phyloP scores from a whole-genome alignment of 257 asterid species.

The Eucommia ulmoides region DNA sequence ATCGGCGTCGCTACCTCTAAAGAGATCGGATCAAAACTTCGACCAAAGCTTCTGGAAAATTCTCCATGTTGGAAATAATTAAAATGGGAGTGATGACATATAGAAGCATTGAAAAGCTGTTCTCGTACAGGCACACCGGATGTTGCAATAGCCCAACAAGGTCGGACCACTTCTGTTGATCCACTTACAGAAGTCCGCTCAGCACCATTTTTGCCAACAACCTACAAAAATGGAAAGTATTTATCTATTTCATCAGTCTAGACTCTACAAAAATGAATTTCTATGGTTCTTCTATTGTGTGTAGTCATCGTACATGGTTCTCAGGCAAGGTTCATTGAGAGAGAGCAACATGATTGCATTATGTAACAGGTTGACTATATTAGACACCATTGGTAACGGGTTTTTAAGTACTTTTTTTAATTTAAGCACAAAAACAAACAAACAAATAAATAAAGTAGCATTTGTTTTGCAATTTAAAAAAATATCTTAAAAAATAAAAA shows the following conservation, averaged over 20 bases:
- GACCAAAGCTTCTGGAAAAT: conserved; percentile 58
- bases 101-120: conserved; percentile 93
- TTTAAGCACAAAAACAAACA: too few species aligned
- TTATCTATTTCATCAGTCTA: conserved; percentile 3
- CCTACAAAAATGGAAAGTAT: conserved; percentile 30
- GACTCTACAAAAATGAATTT: too few species aligned
- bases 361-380: too few species aligned
- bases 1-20: conserved; percentile 93
- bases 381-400: too few species aligned
- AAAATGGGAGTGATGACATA: conserved; percentile 86
- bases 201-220: conserved; percentile 92
- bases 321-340: too few species aligned
- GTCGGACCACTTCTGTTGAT: conserved; percentile 88
- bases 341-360: too few species aligned
- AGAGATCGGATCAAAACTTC: conserved; percentile 41
- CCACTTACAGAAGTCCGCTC: conserved; percentile 92
- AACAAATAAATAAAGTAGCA: too few species aligned
- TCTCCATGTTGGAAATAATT: conserved; percentile 82
- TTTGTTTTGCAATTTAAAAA: too few species aligned
- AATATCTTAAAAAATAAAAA: too few species aligned
- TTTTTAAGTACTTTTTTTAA: too few species aligned
- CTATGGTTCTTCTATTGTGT: too few species aligned
- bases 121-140: conserved; percentile 95
- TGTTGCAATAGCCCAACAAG: conserved; percentile 98
- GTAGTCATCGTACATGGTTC: too few species aligned